A percentile compares a stretch with the other conserved stretches of the same genome.
phyloP scores from a whole-genome alignment of 176 grass and related monocot species.

The Musa itinerans region DNA sequence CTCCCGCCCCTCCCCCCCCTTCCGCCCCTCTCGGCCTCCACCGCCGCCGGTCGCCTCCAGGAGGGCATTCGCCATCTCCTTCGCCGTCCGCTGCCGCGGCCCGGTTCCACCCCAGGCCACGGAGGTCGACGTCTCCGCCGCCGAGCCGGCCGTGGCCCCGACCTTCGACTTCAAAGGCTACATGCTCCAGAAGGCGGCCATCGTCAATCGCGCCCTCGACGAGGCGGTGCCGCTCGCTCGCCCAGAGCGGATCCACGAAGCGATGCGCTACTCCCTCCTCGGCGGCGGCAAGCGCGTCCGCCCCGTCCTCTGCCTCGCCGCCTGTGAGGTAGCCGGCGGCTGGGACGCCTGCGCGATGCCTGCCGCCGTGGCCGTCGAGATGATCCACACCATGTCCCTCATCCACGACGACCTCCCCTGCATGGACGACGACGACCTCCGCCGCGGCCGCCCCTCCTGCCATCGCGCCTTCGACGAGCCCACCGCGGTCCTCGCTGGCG shows the following conservation, averaged over 20 bases:
- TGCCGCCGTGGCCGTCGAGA: constrained; percentile 34
- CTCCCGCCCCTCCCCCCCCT: too few relatives aligned
- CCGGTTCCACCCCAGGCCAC: neutral
- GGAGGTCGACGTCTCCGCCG: neutral
- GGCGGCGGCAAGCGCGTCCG: constrained; percentile 47
- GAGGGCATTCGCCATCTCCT: neutral
- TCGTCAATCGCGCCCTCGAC: constrained; percentile 24
- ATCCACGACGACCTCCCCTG: constrained; percentile 27
- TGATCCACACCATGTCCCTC: constrained; percentile 40
- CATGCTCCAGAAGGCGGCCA: constrained; percentile 18
- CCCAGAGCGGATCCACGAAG: constrained; percentile 15
- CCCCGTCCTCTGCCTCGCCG: constrained; percentile 28
- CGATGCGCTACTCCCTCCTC: constrained; percentile 54
- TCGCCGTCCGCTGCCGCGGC: too few relatives aligned
- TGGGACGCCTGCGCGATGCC: constrained; percentile 2
- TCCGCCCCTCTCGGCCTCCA: too few relatives aligned
- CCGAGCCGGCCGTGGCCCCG: neutral
- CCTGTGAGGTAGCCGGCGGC: constrained; percentile 39
- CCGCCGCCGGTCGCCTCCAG: too few relatives aligned
- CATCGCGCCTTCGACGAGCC: constrained; percentile 34
- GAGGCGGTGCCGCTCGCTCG: neutral
- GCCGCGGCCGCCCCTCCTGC: constrained; percentile 23
- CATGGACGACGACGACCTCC: constrained; percentile 36
- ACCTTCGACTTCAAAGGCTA: neutral
- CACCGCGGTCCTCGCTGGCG: constrained; percentile 36